Evolutionary conservation across 176 grass and related monocot species (phyloP).

Genomic region (Rhynchospora tenuis): DNA sequence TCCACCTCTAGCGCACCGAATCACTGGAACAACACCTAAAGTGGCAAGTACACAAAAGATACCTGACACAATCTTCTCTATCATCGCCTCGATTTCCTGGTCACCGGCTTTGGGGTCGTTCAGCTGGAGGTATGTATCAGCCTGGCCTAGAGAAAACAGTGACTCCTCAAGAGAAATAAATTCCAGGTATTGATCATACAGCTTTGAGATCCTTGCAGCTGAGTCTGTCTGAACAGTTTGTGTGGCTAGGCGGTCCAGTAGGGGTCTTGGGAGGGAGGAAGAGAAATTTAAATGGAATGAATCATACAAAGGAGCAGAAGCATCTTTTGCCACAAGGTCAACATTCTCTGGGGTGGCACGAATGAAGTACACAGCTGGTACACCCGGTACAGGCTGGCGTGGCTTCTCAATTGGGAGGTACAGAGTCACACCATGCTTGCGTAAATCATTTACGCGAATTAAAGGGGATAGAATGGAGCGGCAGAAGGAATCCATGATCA

Average conservation of each 20-base stretch:
- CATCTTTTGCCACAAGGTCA: conserved; percentile 59
- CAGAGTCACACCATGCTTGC: conserved; percentile 73
- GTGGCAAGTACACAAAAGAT: conserved; percentile 63
- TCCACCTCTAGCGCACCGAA: conserved; percentile 62
- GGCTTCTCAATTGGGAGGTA: conserved; percentile 59
- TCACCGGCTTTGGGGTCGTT: conserved; percentile 69
- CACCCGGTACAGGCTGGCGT: conserved; percentile 60
- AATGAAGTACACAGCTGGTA: conserved; percentile 68
- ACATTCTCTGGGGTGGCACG: conserved; percentile 56
- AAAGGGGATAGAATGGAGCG: conserved; percentile 56
- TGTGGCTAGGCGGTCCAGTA: conserved; percentile 63
- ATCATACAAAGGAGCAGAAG: conserved; percentile 57
- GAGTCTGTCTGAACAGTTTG: conserved; percentile 34
- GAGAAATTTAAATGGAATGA: conserved; percentile 86
- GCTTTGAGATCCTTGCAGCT: conserved; percentile 41
- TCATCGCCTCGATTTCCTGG: conserved; percentile 43
- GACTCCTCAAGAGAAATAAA: conserved; percentile 75
- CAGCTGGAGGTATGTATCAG: conserved; percentile 61
- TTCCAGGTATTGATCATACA: conserved; percentile 77
- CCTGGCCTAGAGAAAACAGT: conserved; percentile 78
- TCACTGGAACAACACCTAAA: conserved; percentile 63
- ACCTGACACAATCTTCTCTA: conserved; percentile 49
- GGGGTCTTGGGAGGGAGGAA: conserved; percentile 52
- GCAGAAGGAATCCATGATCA: conserved; percentile 77
- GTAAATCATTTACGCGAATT: conserved; percentile 55